Conservation (phyloP, 129 eudicot species). For the Arctium lappa region DNA sequence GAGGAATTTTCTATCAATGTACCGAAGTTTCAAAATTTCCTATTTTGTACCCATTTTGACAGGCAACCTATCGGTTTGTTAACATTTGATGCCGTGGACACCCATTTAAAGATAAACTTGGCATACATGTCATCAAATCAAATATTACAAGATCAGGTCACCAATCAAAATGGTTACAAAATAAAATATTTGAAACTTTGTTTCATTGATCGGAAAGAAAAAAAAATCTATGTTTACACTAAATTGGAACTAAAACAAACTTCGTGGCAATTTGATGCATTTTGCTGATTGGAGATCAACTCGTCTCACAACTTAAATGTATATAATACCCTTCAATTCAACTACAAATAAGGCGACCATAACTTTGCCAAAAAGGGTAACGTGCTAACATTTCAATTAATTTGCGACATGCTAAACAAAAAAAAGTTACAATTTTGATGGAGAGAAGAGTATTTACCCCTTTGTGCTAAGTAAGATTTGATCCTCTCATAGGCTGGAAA, state of each 20-base stretch:
- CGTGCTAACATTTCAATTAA: not conserved
- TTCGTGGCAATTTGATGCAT: too few species aligned
- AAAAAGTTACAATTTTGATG: too few species aligned
- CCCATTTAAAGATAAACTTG: not conserved
- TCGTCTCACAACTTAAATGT: too few species aligned
- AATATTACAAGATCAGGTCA: not conserved
- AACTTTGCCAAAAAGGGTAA: not conserved
- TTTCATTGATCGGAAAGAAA: too few species aligned
- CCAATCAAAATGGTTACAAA: not conserved
- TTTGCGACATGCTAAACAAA: not conserved
- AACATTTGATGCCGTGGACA: not conserved
- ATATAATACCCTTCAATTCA: not conserved
- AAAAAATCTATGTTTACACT: not conserved
- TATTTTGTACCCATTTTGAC: not conserved
- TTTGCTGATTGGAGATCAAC: not conserved
- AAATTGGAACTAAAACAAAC: not conserved
- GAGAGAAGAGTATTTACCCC: constrained; percentile 30
- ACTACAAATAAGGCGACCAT: not conserved
- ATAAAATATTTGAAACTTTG: too few species aligned
- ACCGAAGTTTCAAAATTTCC: not conserved
- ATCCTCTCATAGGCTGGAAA: constrained; percentile 76
- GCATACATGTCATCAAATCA: not conserved
- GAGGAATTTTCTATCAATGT: not conserved
- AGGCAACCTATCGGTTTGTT: not conserved
- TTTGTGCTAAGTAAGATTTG: constrained; percentile 54